Conservation (phyloP, 2,329 filamentous ascomycete species). For the Diaporthe batatas region DNA sequence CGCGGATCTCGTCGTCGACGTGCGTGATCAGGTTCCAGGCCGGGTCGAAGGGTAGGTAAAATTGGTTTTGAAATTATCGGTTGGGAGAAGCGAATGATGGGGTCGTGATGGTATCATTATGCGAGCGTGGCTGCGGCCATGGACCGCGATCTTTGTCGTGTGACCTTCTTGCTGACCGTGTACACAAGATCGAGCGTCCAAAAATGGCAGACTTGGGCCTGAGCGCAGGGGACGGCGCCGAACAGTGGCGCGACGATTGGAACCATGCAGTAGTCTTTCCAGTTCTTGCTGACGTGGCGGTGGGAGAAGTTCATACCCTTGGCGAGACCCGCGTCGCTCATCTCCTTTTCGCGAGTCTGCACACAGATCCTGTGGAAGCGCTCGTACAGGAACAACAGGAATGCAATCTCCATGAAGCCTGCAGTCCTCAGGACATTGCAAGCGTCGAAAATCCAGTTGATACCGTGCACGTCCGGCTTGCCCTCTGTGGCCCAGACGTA, state of each 20-base stretch:
- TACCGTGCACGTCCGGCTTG: conserved; percentile 63
- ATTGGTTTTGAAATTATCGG: conserved; percentile 33
- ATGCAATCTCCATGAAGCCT: conserved; percentile 73
- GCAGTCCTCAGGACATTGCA: conserved; percentile 71
- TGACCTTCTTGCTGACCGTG: conserved; percentile 78
- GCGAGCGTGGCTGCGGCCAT: conserved; percentile 49
- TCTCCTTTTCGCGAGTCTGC: conserved; percentile 72
- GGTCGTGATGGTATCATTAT: conserved; percentile 41
- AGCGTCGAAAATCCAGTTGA: conserved; percentile 71
- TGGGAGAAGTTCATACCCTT: conserved; percentile 76
- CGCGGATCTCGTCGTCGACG: conserved; percentile 36
- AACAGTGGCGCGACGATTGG: conserved; percentile 77
- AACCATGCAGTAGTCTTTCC: conserved; percentile 74
- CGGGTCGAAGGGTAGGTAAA: conserved; percentile 37
- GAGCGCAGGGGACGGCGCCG: conserved; percentile 75
- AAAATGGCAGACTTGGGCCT: conserved; percentile 77
- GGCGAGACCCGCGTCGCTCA: conserved; percentile 73
- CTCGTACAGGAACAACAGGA: conserved; percentile 77
- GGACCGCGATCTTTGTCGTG: conserved; percentile 62
- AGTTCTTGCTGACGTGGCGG: conserved; percentile 67
- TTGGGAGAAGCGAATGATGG: conserved; percentile 39
- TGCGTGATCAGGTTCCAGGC: conserved; percentile 38
- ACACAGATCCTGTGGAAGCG: conserved; percentile 74
- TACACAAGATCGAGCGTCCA: conserved; percentile 79
- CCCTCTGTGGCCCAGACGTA: conserved; percentile 69